Conservation (phyloP, 108 stramenopile species). For the Fragilariopsis cylindrus region DNA sequence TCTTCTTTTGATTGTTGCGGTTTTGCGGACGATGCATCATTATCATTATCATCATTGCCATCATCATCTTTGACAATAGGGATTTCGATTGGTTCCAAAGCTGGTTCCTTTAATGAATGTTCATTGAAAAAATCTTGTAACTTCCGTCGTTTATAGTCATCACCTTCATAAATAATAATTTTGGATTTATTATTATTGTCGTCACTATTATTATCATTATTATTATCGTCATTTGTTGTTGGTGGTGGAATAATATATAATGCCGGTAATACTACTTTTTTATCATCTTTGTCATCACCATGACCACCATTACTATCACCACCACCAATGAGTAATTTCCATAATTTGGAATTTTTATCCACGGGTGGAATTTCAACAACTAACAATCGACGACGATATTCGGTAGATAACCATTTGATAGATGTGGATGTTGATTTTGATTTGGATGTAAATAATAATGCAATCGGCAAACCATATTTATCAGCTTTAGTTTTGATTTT, state of each 20-base stretch:
- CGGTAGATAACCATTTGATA: constrained; percentile 58
- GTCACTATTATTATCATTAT: background rate
- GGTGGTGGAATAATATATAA: constrained; percentile 38
- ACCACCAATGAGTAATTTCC: constrained; percentile 20
- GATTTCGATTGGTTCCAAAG: constrained; percentile 14
- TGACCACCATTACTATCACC: constrained; percentile 29
- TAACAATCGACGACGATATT: constrained; percentile 59
- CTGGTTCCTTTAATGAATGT: constrained; percentile 46
- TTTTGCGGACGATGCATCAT: no score
- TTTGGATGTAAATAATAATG: constrained; percentile 56
- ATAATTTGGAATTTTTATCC: constrained; percentile 45
- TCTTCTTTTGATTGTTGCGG: no score
- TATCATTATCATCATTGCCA: background rate
- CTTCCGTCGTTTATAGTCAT: constrained; percentile 51
- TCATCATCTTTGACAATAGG: background rate
- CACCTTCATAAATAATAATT: constrained; percentile 28
- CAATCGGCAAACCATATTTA: constrained; percentile 54
- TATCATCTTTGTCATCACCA: no score
- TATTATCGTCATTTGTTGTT: background rate
- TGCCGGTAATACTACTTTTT: constrained; percentile 27
- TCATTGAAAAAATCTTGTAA: constrained; percentile 53
- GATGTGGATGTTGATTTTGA: constrained; percentile 41
- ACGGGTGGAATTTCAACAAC: constrained; percentile 52
- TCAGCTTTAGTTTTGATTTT: constrained; percentile 49
- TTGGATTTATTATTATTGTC: constrained; percentile 2